Evolutionary conservation across 352 stramenopile genomes (phyloP).

Genomic region (Sclerospora graminicola): DNA sequence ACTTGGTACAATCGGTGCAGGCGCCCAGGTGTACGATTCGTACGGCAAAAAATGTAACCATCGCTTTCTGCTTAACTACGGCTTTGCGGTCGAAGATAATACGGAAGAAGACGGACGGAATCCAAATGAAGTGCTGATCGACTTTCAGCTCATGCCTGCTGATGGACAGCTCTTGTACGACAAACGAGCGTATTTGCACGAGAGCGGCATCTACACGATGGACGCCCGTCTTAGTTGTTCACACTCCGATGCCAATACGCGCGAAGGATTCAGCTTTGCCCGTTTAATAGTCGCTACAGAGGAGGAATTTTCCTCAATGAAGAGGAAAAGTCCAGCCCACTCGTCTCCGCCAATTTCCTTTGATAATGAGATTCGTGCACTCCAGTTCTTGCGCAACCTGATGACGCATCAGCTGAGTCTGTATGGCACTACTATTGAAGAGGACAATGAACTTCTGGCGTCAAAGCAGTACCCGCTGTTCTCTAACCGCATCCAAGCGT

Average conservation of each 20-base stretch:
- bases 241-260: slow-evolving; percentile 77
- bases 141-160: slow-evolving; percentile 51
- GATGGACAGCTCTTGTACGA: slow-evolving; percentile 78
- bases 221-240: slow-evolving; percentile 77
- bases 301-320: slow-evolving; percentile 77
- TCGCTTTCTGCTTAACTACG: slow-evolving; percentile 99
- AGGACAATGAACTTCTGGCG: slow-evolving; percentile 77
- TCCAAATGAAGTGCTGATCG: slow-evolving; percentile 94
- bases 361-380: slow-evolving; percentile 71
- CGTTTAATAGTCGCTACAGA: slow-evolving; percentile 78
- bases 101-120: slow-evolving; percentile 96
- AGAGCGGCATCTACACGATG: slow-evolving; percentile 83
- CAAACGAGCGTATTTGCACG: slow-evolving; percentile 75
- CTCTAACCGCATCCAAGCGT: slow-evolving; percentile 81
- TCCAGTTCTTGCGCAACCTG: slow-evolving; percentile 60
- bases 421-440: slow-evolving; percentile 81
- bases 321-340: slow-evolving; percentile 67
- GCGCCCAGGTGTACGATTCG: slow-evolving; percentile 96
- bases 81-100: slow-evolving; percentile 98
- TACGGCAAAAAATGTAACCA: slow-evolving; percentile 99
- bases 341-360: slow-evolving; percentile 76
- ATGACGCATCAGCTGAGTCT: slow-evolving; percentile 73
- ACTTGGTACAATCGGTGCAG: slow-evolving; percentile 59
- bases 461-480: slow-evolving; percentile 72
- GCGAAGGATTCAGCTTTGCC: slow-evolving; percentile 79